Evolutionary conservation across 805 yeast species (phyloP).

Genomic region (Saccharomycopsis sp.): DNA sequence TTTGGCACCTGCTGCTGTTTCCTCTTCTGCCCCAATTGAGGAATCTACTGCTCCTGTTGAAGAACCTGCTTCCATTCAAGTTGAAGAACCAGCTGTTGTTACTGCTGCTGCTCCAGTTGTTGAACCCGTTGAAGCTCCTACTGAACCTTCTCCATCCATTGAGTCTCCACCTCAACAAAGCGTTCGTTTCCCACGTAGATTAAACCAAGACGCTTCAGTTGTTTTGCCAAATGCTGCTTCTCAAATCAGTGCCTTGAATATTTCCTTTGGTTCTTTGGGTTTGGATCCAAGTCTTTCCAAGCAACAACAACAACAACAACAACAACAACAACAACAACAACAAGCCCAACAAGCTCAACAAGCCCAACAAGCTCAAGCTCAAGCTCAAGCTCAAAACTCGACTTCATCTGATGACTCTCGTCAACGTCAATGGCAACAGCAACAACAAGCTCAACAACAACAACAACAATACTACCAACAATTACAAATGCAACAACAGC

Average conservation of each 20-base stretch:
- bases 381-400: slow-evolving; percentile 7
- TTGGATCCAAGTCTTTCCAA: slow-evolving; percentile 29
- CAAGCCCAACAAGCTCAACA: slow-evolving; percentile 11
- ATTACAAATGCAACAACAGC: slow-evolving; percentile 17
- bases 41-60: slow-evolving; percentile 19
- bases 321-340: slow-evolving; percentile 19
- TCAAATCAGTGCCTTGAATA: slow-evolving; percentile 37
- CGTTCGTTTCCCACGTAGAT: slow-evolving; percentile 27
- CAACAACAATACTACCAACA: slow-evolving; percentile 15
- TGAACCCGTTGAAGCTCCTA: slow-evolving; percentile 1
- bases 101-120: slow-evolving; percentile 3
- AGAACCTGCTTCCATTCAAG: slow-evolving; percentile 5
- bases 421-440: slow-evolving; percentile 16
- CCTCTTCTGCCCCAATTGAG: slow-evolving; percentile 13
- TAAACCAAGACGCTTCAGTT: slow-evolving; percentile 37
- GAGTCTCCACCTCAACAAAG: not conserved
- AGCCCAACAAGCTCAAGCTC: slow-evolving; percentile 10
- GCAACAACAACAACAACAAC: slow-evolving; percentile 19
- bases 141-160: not conserved
- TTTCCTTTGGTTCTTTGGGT: slow-evolving; percentile 53
- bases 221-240: slow-evolving; percentile 44
- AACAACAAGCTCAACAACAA: slow-evolving; percentile 20
- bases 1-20: slow-evolving; percentile 6
- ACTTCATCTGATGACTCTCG: too few relatives aligned
- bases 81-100: slow-evolving; percentile 2